These are phyloP conservation scores for Ascobolus immersus DNA, from an alignment of 495 filamentous ascomycete genomes.

Conservation along the genomic window DNA sequence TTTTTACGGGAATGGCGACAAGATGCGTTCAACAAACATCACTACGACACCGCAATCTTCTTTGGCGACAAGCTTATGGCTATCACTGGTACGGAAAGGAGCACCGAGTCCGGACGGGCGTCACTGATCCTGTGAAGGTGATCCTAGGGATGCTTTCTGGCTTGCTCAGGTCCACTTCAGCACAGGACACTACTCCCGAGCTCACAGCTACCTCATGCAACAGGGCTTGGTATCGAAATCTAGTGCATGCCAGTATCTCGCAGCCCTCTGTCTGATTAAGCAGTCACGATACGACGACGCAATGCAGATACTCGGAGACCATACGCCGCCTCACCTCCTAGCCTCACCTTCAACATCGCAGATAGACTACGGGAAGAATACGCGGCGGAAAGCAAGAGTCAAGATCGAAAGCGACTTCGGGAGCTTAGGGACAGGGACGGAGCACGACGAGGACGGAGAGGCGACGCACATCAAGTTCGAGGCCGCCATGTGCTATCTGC, in stretches of 20 bases:
- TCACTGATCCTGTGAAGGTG: slow-evolving; percentile 27
- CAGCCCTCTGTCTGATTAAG: slow-evolving; percentile 77
- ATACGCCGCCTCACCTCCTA: slow-evolving; percentile 70
- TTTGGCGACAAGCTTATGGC: slow-evolving; percentile 91
- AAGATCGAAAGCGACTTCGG: slow-evolving; percentile 19
- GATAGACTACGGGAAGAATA: too few relatives aligned
- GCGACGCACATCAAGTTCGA: slow-evolving; percentile 57
- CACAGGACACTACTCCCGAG: slow-evolving; percentile 77
- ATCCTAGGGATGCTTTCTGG: slow-evolving; percentile 78
- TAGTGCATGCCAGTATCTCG: slow-evolving; percentile 69
- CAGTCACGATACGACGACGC: slow-evolving; percentile 76
- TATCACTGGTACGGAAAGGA: slow-evolving; percentile 44
- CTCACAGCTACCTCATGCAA: slow-evolving; percentile 58
- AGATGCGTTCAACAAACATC: slow-evolving; percentile 75
- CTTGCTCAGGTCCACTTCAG: slow-evolving; percentile 85
- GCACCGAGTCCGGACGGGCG: background rate
- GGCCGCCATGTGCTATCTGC: slow-evolving; percentile 88
- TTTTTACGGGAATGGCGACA: slow-evolving; percentile 81
- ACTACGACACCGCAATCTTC: slow-evolving; percentile 86
- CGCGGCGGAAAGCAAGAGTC: slow-evolving; percentile 18
- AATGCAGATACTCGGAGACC: slow-evolving; percentile 65
- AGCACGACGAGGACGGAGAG: slow-evolving; percentile 21
- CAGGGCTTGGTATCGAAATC: slow-evolving; percentile 60
- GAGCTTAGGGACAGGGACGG: slow-evolving; percentile 31
- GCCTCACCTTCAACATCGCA: slow-evolving; percentile 20